Evolutionary conservation across 1,284 basidiomycete genomes (phyloP).

Genomic region (Singerocomus inundabilis): DNA sequence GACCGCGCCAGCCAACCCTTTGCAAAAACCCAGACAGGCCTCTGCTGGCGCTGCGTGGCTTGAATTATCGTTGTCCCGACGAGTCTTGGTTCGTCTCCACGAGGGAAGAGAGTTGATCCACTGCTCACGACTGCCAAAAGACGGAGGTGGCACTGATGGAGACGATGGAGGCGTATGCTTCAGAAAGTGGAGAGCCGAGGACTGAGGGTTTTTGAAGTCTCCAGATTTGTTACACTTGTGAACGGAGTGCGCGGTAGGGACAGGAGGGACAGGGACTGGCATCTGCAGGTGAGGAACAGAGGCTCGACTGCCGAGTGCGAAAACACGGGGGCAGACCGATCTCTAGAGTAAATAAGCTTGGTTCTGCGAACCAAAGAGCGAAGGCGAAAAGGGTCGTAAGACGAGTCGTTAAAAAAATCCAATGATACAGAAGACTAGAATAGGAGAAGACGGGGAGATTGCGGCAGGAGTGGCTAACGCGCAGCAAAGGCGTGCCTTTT

Average conservation of each 20-base stretch:
- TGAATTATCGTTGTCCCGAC: conserved; percentile 55
- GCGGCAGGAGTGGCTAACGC: conserved; percentile 67
- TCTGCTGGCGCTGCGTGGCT: conserved; percentile 7
- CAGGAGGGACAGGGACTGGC: conserved; percentile 76
- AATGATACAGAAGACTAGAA: conserved; percentile 40
- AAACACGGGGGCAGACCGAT: conserved; percentile 38
- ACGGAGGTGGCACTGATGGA: conserved; percentile 57
- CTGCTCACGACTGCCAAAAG: conserved; percentile 64
- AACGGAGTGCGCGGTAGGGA: conserved; percentile 58
- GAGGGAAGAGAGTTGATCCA: conserved; percentile 68
- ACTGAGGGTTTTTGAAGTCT: conserved; percentile 39
- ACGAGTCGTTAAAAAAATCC: conserved; percentile 55
- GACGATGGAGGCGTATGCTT: conserved; percentile 56
- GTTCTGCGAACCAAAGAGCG: conserved; percentile 30
- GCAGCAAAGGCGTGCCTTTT: conserved; percentile 92
- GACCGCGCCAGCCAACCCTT: conserved; percentile 68
- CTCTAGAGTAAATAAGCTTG: conserved; percentile 37
- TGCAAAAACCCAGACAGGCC: conserved; percentile 54
- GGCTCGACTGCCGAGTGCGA: conserved; percentile 42
- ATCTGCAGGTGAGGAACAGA: conserved; percentile 53
- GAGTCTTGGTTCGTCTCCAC: conserved; percentile 65
- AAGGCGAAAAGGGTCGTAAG: conserved; percentile 38
- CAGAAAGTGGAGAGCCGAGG: conserved; percentile 49
- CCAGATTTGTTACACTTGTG: conserved; percentile 51
- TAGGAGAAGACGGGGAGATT: conserved; percentile 30